Evolutionary conservation across 2,329 filamentous ascomycete genomes (phyloP).

Genomic region (Whalleya microplaca): DNA sequence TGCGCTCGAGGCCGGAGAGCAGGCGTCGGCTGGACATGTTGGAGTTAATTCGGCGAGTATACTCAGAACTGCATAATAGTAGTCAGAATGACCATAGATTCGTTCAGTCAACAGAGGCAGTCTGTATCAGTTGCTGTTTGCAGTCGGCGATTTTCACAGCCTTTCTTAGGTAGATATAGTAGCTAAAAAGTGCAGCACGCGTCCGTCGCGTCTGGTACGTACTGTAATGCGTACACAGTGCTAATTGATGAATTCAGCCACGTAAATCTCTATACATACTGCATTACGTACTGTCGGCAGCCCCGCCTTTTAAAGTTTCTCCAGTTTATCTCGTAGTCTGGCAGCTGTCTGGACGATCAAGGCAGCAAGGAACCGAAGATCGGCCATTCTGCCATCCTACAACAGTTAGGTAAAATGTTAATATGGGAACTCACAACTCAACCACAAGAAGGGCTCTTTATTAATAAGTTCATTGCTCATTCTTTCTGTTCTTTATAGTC

Average conservation of each 20-base stretch:
- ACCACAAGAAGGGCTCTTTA: too few species aligned
- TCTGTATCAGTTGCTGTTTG: not conserved
- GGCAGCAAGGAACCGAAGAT: not conserved
- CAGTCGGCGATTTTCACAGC: not conserved
- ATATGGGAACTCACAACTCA: too few species aligned
- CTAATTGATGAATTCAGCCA: too few species aligned
- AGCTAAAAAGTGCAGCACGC: not conserved
- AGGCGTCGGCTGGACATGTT: conserved; percentile 29
- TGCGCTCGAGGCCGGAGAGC: conserved; percentile 22
- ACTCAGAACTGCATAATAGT: too few species aligned
- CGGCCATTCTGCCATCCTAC: too few species aligned
- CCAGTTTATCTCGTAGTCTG: too few species aligned
- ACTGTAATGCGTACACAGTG: not conserved
- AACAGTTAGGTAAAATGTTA: too few species aligned
- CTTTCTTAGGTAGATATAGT: too few species aligned
- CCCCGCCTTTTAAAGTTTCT: not conserved
- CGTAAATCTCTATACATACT: too few species aligned
- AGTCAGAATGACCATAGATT: not conserved
- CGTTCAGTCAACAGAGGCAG: not conserved
- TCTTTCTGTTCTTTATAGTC: too few species aligned
- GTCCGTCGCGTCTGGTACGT: not conserved
- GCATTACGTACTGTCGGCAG: too few species aligned
- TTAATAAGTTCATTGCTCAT: too few species aligned
- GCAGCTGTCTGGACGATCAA: not conserved
- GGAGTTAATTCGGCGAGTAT: not conserved